A percentile compares a stretch with the other conserved stretches of the same genome.
Evolutionary conservation across 306 rosid genomes (phyloP).

Genomic region (Cucurbita ficifolia): DNA sequence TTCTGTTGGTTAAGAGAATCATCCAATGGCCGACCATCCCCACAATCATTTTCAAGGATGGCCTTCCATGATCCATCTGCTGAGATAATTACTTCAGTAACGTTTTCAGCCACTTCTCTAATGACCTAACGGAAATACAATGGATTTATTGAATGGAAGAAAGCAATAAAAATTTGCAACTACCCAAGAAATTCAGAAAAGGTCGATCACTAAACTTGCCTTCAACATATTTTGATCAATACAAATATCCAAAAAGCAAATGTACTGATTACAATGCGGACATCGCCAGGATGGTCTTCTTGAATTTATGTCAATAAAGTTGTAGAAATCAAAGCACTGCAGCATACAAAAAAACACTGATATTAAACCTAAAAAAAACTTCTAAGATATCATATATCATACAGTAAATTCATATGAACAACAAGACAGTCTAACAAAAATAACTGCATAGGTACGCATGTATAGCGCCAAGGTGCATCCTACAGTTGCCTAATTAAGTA

Average conservation of each 20-base stretch:
- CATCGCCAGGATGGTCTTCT: constrained; percentile 95
- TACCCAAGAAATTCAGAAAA: constrained; percentile 3
- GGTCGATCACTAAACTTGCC: constrained; percentile 41
- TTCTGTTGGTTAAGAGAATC: constrained; percentile 15
- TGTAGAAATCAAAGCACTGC: constrained; percentile 80
- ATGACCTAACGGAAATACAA: constrained; percentile 36
- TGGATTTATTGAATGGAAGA: background rate
- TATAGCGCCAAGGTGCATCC: background rate
- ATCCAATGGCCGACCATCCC: constrained; percentile 20
- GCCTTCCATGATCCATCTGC: constrained; percentile 88
- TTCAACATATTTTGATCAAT: constrained; percentile 70
- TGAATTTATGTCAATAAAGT: constrained; percentile 50
- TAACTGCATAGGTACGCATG: background rate
- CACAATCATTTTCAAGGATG: constrained; percentile 29
- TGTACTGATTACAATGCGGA: constrained; percentile 76
- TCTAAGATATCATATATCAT: background rate
- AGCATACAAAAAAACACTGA: constrained; percentile 11
- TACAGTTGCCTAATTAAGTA: background rate
- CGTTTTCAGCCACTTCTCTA: constrained; percentile 52
- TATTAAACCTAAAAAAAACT: constrained; percentile 3
- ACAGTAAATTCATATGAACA: background rate
- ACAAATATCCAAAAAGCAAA: constrained; percentile 60
- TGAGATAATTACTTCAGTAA: constrained; percentile 49
- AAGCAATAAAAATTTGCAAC: constrained; percentile 9
- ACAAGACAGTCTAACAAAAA: background rate